Evolutionary conservation across 495 filamentous ascomycete genomes (phyloP).

Genomic region (Neurospora sp.): DNA sequence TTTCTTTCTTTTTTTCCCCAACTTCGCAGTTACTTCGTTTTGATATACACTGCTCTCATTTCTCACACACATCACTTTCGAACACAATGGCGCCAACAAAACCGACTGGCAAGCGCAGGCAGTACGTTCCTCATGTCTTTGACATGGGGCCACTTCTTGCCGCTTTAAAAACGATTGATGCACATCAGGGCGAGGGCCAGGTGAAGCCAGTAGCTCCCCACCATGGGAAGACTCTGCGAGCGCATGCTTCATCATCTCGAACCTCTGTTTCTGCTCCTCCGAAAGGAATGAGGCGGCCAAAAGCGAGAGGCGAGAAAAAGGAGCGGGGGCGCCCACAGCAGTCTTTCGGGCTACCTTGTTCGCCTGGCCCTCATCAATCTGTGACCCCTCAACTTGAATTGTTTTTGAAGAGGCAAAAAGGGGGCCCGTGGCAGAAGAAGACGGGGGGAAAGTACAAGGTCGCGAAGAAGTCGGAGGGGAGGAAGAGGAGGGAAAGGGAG

Average conservation of each 20-base stretch:
- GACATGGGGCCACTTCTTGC: background rate
- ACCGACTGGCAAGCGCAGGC: background rate
- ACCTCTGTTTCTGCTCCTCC: too few species aligned
- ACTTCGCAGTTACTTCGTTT: background rate
- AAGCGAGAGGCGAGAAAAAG: too few species aligned
- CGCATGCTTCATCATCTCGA: too few species aligned
- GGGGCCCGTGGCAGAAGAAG: background rate
- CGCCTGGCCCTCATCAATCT: too few species aligned
- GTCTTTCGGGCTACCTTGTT: too few species aligned
- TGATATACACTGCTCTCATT: background rate
- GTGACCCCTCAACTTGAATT: too few species aligned
- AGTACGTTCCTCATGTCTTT: background rate
- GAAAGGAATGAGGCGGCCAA: too few species aligned
- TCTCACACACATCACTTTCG: background rate
- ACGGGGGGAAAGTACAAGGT: background rate
- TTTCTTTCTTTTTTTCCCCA: background rate
- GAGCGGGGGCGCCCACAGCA: too few species aligned
- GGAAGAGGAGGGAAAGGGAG: background rate
- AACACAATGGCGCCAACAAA: background rate
- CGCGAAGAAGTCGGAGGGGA: background rate
- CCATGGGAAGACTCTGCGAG: too few species aligned
- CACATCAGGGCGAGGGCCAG: too few species aligned
- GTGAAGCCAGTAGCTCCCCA: too few species aligned
- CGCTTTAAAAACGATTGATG: background rate
- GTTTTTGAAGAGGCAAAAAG: background rate